phyloP scores from a whole-genome alignment of 208 protist genomes.

The Leishmania braziliensis region DNA sequence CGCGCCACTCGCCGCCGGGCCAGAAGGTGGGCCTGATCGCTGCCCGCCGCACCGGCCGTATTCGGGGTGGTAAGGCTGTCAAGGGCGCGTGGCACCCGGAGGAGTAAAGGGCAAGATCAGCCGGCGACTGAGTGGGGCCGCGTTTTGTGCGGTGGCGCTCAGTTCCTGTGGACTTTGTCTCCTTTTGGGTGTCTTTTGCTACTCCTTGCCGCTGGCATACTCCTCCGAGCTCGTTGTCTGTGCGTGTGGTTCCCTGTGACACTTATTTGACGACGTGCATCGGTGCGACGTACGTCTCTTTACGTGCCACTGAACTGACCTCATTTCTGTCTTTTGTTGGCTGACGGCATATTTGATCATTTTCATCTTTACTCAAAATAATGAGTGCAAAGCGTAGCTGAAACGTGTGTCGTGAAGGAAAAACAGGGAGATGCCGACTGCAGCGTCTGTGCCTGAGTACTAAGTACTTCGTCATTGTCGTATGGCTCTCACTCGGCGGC shows the following conservation, averaged over 20 bases:
- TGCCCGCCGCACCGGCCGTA: conserved; percentile 84
- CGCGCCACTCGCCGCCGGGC: conserved; percentile 92
- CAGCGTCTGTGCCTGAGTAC: background rate
- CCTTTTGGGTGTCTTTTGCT: background rate
- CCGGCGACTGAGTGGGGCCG: background rate
- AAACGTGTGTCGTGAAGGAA: background rate
- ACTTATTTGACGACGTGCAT: background rate
- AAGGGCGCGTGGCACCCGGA: conserved; percentile 90
- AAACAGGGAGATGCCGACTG: background rate
- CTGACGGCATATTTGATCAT: background rate
- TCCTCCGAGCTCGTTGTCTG: background rate
- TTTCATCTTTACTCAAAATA: background rate
- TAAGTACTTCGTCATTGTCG: background rate
- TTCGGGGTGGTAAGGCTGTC: conserved; percentile 73
- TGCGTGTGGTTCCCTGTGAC: background rate
- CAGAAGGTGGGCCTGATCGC: conserved; percentile 99
- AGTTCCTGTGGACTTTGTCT: background rate
- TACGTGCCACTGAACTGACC: background rate
- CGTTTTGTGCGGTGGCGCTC: background rate
- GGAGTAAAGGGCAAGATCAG: conserved; percentile 58
- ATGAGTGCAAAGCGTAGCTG: background rate
- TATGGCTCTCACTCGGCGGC: background rate
- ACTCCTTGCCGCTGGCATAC: background rate
- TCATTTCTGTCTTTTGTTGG: background rate
- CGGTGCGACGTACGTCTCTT: background rate